A percentile compares a stretch with the other conserved stretches of the same genome.
Evolutionary conservation across 2,329 filamentous ascomycete genomes (phyloP).

Genomic region (Microsporum audouinii): DNA sequence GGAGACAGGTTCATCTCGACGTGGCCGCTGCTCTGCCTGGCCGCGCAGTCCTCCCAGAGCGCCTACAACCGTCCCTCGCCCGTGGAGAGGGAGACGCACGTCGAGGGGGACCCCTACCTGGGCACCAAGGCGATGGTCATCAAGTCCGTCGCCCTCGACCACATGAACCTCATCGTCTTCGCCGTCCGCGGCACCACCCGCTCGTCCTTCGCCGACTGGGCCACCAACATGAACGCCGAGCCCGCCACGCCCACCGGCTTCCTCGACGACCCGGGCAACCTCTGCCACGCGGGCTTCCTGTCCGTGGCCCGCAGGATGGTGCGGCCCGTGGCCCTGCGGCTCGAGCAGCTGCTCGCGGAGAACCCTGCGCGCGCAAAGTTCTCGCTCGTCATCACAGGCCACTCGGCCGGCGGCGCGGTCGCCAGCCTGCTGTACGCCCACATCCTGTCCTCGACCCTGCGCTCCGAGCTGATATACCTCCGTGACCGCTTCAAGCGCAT

Average conservation of each 20-base stretch:
- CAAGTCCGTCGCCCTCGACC: slow-evolving; percentile 66
- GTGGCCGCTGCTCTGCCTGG: slow-evolving; percentile 65
- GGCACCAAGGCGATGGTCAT: slow-evolving; percentile 81
- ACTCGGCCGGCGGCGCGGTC: slow-evolving; percentile 75
- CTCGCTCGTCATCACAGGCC: slow-evolving; percentile 71
- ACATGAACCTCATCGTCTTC: slow-evolving; percentile 68
- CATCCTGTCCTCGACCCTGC: slow-evolving; percentile 53
- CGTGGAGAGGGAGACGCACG: slow-evolving; percentile 54
- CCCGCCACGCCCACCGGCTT: slow-evolving; percentile 57
- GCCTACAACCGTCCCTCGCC: slow-evolving; percentile 58
- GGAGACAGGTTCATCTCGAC: slow-evolving; percentile 54
- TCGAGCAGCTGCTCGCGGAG: slow-evolving; percentile 59
- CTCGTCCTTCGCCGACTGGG: slow-evolving; percentile 73
- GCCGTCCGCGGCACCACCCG: slow-evolving; percentile 71
- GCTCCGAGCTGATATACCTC: slow-evolving; percentile 58
- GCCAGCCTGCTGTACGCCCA: slow-evolving; percentile 70
- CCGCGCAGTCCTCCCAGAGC: slow-evolving; percentile 63
- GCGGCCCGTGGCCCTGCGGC: slow-evolving; percentile 55
- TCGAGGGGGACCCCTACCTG: slow-evolving; percentile 57
- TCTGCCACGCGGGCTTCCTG: slow-evolving; percentile 72
- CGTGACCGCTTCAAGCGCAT: slow-evolving; percentile 63
- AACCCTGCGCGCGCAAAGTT: slow-evolving; percentile 55
- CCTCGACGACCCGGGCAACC: slow-evolving; percentile 64
- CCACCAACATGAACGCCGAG: slow-evolving; percentile 63
- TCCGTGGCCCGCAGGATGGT: slow-evolving; percentile 66